Conservation (phyloP, 768 basidiomycete genomes). For the Favolaschia claudopus region DNA sequence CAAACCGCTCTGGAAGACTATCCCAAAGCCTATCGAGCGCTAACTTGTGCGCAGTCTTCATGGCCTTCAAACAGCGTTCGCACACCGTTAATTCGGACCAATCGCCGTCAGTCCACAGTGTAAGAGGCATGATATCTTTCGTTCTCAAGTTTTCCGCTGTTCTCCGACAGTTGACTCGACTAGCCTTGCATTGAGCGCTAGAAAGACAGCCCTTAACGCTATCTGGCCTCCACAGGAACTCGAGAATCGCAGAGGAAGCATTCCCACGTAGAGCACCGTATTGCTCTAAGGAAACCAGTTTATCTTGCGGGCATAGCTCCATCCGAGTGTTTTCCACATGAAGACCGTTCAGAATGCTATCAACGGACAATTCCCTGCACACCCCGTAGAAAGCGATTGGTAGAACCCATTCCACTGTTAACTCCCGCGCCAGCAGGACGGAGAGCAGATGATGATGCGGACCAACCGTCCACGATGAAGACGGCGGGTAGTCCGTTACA, state of each 20-base stretch:
- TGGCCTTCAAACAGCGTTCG: no score
- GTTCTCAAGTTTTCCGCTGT: not conserved
- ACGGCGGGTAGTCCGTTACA: not conserved
- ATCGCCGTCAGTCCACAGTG: not conserved
- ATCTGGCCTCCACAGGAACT: conserved; percentile 5
- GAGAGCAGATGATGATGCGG: not conserved
- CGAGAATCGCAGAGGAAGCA: not conserved
- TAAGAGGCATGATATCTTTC: not conserved
- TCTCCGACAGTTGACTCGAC: not conserved
- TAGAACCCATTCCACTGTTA: conserved; percentile 15
- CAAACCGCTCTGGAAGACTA: no score
- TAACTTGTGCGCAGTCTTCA: no score
- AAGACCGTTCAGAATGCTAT: not conserved
- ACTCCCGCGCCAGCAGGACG: not conserved
- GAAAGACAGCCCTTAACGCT: not conserved
- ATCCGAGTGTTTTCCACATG: not conserved
- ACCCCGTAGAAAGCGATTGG: conserved; percentile 7
- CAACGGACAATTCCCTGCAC: not conserved
- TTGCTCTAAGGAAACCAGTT: conserved; percentile 1
- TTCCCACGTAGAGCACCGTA: not conserved
- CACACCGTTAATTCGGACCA: no score
- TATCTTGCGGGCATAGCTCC: conserved; percentile 4
- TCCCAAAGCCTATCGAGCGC: no score
- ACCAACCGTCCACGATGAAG: not conserved
- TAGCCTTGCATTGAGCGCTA: not conserved